A percentile compares a stretch with the other conserved stretches of the same genome.
These are phyloP conservation scores for Blattamonas nauphoetae DNA, from an alignment of 78 protist genomes.

Conservation along the genomic window DNA sequence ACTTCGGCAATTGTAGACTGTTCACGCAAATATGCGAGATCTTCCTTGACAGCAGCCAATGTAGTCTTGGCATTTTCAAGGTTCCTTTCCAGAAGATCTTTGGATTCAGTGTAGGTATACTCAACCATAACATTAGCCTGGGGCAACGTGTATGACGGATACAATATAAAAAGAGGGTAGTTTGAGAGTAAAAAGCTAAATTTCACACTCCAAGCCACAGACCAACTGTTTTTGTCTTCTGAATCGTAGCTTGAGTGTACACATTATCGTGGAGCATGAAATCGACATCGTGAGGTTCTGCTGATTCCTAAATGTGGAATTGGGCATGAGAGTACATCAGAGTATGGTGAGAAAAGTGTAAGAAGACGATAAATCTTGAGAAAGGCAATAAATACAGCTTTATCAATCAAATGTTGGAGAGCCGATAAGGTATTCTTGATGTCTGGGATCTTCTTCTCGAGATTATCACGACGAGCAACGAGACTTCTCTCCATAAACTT, in stretches of 20 bases:
- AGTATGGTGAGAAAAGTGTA: background rate
- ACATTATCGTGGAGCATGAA: background rate
- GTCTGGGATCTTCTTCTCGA: background rate
- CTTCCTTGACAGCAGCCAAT: background rate
- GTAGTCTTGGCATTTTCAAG: background rate
- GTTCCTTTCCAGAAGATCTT: background rate
- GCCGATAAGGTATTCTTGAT: background rate
- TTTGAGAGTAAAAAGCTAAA: background rate
- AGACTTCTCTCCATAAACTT: background rate
- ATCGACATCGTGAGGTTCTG: background rate
- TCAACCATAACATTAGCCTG: slow-evolving; percentile 13
- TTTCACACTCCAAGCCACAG: background rate
- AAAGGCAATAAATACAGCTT: no score
- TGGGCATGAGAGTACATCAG: background rate
- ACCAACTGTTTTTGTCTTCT: background rate
- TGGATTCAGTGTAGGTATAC: background rate
- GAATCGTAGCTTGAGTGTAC: background rate
- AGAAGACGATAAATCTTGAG: background rate
- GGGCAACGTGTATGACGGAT: background rate
- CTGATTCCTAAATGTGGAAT: background rate
- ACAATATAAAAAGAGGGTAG: background rate
- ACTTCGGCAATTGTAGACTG: slow-evolving; percentile 2
- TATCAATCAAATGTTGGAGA: background rate
- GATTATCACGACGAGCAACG: no score
- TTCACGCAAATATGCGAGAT: background rate